Percentiles rank a stretch among this genome's conserved stretches.
phyloP scores from a whole-genome alignment of 257 asterid species.

The Fraxinus excelsior region DNA sequence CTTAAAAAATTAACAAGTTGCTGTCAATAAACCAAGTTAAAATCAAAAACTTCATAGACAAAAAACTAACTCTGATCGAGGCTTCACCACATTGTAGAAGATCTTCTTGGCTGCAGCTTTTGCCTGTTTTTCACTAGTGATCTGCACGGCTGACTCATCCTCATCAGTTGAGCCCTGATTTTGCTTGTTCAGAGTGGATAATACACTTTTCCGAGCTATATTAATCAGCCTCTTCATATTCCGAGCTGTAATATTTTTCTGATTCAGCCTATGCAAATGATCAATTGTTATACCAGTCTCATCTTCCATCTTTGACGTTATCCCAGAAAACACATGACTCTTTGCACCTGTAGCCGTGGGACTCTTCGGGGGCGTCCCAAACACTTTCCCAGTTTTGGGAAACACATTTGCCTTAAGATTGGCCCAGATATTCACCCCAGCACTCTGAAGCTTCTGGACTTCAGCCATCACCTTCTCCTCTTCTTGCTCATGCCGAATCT shows the following conservation, averaged over 20 bases:
- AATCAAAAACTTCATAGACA: not conserved
- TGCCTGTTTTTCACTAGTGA: slow-evolving; percentile 75
- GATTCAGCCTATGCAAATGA: slow-evolving; percentile 77
- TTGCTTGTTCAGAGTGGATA: slow-evolving; percentile 77
- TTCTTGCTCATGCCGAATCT: slow-evolving; percentile 60
- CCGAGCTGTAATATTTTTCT: slow-evolving; percentile 87
- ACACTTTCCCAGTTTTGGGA: slow-evolving; percentile 47
- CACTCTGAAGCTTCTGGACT: slow-evolving; percentile 73
- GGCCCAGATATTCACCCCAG: slow-evolving; percentile 71
- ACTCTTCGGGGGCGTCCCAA: slow-evolving; percentile 38
- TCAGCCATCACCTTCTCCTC: slow-evolving; percentile 73
- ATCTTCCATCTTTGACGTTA: slow-evolving; percentile 55
- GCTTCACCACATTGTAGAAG: slow-evolving; percentile 71
- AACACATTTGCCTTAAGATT: slow-evolving; percentile 67
- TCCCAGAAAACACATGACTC: slow-evolving; percentile 51
- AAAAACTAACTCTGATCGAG: slow-evolving; percentile 57
- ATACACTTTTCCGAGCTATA: slow-evolving; percentile 61
- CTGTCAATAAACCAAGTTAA: not conserved
- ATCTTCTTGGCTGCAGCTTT: slow-evolving; percentile 84
- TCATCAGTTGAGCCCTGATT: slow-evolving; percentile 52
- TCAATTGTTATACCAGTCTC: slow-evolving; percentile 61
- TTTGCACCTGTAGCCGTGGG: slow-evolving; percentile 40
- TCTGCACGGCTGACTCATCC: slow-evolving; percentile 67
- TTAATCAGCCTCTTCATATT: slow-evolving; percentile 87
- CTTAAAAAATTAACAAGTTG: not conserved